A percentile compares a stretch with the other conserved stretches of the same genome.
Evolutionary conservation across 179 eudicot genomes (phyloP).

Genomic region (Drosera spatulata): DNA sequence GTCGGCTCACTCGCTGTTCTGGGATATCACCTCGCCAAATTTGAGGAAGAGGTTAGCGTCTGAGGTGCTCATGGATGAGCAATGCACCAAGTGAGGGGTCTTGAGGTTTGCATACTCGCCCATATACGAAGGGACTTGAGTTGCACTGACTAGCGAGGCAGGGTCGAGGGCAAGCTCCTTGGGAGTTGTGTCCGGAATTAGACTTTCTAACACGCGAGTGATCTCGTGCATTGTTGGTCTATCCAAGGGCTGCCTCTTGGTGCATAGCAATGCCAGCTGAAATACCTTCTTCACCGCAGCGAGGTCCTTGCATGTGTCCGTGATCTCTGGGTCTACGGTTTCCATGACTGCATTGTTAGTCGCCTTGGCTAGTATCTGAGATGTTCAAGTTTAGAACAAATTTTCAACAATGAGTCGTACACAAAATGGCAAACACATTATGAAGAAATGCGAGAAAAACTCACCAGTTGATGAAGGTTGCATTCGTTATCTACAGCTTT

Average conservation of each 20-base stretch:
- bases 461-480: conserved; percentile 91
- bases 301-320: conserved; percentile 69
- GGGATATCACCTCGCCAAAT: conserved; percentile 94
- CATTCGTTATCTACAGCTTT: conserved; percentile 92
- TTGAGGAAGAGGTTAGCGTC: conserved; percentile 92
- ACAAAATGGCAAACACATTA: not conserved
- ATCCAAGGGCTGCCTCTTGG: conserved; percentile 78
- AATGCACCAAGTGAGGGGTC: conserved; percentile 70
- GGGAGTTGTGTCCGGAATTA: conserved; percentile 30
- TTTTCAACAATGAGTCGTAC: too few relatives aligned
- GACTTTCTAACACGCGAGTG: conserved; percentile 70
- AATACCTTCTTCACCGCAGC: conserved; percentile 75
- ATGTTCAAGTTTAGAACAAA: not conserved
- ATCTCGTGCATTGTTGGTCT: conserved; percentile 98
- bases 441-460: conserved; percentile 11
- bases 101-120: conserved; percentile 78
- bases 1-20: conserved; percentile 41
- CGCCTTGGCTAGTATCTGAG: conserved; percentile 74
- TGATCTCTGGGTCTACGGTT: conserved; percentile 68
- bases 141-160: conserved; percentile 27
- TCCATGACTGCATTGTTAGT: conserved; percentile 92
- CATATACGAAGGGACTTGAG: conserved; percentile 60
- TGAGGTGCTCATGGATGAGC: conserved; percentile 85
- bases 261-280: conserved; percentile 90
- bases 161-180: conserved; percentile 18